Percentiles rank a stretch among this genome's conserved stretches.
These are phyloP conservation scores for Xenosphaeropsis pyriputrescens DNA, from an alignment of 2,329 filamentous ascomycete species.

Conservation along the genomic window DNA sequence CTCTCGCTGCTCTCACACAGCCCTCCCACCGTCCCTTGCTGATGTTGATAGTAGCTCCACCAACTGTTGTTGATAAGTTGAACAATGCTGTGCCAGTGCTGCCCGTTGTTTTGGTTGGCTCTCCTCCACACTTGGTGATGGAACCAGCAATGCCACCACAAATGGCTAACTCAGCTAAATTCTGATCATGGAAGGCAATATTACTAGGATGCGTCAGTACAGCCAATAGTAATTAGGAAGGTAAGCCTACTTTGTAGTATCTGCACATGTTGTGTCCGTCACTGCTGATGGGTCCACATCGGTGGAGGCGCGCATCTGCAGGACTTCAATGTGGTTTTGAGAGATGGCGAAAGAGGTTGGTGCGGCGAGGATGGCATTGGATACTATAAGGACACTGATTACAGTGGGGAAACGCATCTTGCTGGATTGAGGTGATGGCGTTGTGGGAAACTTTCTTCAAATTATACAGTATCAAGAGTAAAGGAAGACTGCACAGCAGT, in stretches of 20 bases:
- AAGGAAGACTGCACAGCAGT: no score
- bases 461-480: no score
- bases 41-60: conserved; percentile 34
- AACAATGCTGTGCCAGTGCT: conserved; percentile 32
- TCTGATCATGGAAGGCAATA: conserved; percentile 25
- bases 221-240: background rate
- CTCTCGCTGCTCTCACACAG: conserved; percentile 33
- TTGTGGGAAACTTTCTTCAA: no score
- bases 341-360: background rate
- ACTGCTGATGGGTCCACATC: conserved; percentile 13
- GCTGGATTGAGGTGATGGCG: background rate
- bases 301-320: conserved; percentile 5
- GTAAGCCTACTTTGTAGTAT: conserved; percentile 9
- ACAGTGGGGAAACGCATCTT: background rate
- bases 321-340: background rate
- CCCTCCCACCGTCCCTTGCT: conserved; percentile 36
- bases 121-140: conserved; percentile 28
- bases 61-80: conserved; percentile 23
- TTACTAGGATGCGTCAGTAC: background rate
- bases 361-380: background rate
- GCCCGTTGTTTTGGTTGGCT: conserved; percentile 27
- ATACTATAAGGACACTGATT: background rate
- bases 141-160: conserved; percentile 32
- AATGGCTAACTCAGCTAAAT: conserved; percentile 30
- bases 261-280: conserved; percentile 15